Evolutionary conservation across 2,329 filamentous ascomycete genomes (phyloP), one percentile per base, ranked within the genome.

Genomic region (Apiospora hydei): DNA sequence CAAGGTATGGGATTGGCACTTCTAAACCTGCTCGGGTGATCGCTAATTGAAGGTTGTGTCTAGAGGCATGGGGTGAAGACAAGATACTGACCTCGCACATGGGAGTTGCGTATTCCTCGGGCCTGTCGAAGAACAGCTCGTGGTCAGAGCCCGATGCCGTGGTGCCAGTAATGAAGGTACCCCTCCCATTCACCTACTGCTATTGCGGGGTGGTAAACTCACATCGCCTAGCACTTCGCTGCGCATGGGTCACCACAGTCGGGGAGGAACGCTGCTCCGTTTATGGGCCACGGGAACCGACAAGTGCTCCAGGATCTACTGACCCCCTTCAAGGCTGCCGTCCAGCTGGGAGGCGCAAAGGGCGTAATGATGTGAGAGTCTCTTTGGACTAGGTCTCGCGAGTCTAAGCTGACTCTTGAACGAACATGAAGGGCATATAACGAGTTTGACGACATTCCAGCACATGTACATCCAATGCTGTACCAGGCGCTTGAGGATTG

Each of bases 51-150:
- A 34, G 2, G 1, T 4, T 3, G 18, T 14, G 16, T 44, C 47
- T 44, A 82, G 84, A 85, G 77, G 82, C 81, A n/a, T 85, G 84
- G 84, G 84, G 84, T 0, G 84, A 85, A 71, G 84, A 85, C 72
- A 84, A 84, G 74, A 75, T 84, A 0, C 74, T 85, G 16, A 85
- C 84, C 0, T 82, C 83, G 13, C 79, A 82, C 38, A 85, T 85
- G 83, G 84, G 84, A 8, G 82, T 85, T 18, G 83, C 84, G 1
- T 84, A 83, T 72, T 78, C 83, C 0, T 83, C 81, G 6, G 83
- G 84, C 0, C 71, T 85, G 24, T 85, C 83, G 3, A 85, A 85
- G 70, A 84, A 85, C 69, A 77, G 82, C 21, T 82, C 82, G 6
- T 84, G 82, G 83, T 78, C 80, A 6, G 81, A 83, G 1, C 76